Evolutionary conservation across 495 filamentous ascomycete genomes (phyloP).

Genomic region (Daldinia grandis): DNA sequence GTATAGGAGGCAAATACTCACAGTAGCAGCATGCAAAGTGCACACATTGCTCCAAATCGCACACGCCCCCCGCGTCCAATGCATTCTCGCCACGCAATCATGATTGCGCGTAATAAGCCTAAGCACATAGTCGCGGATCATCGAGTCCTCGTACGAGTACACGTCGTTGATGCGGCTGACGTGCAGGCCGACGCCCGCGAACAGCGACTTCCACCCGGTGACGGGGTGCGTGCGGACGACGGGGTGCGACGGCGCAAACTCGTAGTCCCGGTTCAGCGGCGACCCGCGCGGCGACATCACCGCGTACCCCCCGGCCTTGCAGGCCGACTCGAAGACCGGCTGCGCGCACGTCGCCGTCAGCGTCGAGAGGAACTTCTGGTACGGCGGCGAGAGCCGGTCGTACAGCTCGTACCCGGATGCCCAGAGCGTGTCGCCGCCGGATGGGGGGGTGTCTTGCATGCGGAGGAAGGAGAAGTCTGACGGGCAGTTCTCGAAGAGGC

Average conservation of each 20-base stretch:
- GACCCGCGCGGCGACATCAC: slow-evolving; percentile 53
- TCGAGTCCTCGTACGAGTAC: slow-evolving; percentile 48
- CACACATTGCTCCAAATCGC: slow-evolving; percentile 52
- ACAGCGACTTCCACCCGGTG: slow-evolving; percentile 60
- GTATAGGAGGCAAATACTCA: slow-evolving; percentile 25
- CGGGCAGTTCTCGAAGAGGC: slow-evolving; percentile 50
- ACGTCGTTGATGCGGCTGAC: slow-evolving; percentile 52
- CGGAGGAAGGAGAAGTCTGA: slow-evolving; percentile 53
- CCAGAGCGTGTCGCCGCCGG: slow-evolving; percentile 58
- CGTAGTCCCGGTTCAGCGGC: slow-evolving; percentile 50
- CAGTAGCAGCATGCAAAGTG: slow-evolving; percentile 54
- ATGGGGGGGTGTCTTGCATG: slow-evolving; percentile 52
- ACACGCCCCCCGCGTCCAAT: slow-evolving; percentile 54
- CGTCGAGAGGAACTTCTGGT: slow-evolving; percentile 48
- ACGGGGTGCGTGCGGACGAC: slow-evolving; percentile 59
- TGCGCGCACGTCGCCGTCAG: slow-evolving; percentile 55
- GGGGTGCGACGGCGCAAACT: slow-evolving; percentile 53
- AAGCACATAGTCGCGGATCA: slow-evolving; percentile 54
- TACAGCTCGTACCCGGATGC: slow-evolving; percentile 57
- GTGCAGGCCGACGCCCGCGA: slow-evolving; percentile 54
- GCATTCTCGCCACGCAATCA: slow-evolving; percentile 54
- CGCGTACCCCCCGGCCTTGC: slow-evolving; percentile 49
- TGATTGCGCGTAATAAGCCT: slow-evolving; percentile 54
- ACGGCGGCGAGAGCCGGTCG: slow-evolving; percentile 50
- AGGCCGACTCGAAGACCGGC: slow-evolving; percentile 51